Evolutionary conservation across 192 early-diverging fungal species (phyloP).

Genomic region (Gaertneriomyces sp.): DNA sequence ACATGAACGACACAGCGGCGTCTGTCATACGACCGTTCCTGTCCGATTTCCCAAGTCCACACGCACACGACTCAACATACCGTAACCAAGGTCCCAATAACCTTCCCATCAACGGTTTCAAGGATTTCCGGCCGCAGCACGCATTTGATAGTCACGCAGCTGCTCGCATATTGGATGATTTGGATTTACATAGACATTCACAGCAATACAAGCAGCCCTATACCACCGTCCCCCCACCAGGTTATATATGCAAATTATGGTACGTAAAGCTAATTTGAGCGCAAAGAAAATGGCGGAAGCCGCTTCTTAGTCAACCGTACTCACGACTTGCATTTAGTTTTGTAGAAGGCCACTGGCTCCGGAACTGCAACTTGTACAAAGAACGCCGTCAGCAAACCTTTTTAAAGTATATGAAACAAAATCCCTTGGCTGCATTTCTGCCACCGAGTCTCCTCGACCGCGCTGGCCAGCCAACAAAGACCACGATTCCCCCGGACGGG

Average conservation of each 20-base stretch:
- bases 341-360: conserved; percentile 46
- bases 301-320: not conserved
- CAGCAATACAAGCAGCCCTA: not conserved
- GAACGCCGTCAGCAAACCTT: conserved; percentile 22
- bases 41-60: conserved; percentile 5
- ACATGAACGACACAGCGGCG: conserved; percentile 7
- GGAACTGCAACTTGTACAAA: conserved; percentile 39
- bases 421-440: not conserved
- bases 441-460: conserved; percentile 7
- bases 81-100: not conserved
- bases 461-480: conserved; percentile 20
- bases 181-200: not conserved
- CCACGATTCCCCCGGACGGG: conserved; percentile 37
- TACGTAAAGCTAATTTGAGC: conserved; percentile 4
- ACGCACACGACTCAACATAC: not conserved
- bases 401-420: not conserved
- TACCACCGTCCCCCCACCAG: conserved; percentile 29
- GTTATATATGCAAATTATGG: conserved; percentile 46
- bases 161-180: not conserved
- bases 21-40: conserved; percentile 22
- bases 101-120: conserved; percentile 13
- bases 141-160: not conserved
- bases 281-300: too few relatives aligned
- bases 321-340: conserved; percentile 21
- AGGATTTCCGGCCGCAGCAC: not conserved